These are phyloP conservation scores for Barbatosphaeria neglecta DNA, from an alignment of 495 filamentous ascomycete species.

Conservation along the genomic window DNA sequence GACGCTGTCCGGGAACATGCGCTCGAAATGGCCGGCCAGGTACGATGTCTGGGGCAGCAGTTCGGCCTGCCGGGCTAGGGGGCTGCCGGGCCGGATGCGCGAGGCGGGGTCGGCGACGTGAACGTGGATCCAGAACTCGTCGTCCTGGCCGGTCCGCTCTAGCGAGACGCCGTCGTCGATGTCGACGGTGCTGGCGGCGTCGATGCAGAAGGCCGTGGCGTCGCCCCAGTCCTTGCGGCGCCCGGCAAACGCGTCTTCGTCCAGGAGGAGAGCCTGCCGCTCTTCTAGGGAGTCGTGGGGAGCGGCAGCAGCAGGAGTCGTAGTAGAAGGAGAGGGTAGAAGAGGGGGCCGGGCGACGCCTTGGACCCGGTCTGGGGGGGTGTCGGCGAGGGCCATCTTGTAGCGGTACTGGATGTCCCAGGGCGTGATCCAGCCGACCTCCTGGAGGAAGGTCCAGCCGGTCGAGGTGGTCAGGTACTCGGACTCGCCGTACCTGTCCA, in stretches of 20 bases:
- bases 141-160: conserved; percentile 44
- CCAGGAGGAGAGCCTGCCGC: too few relatives aligned
- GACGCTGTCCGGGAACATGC: conserved; percentile 57
- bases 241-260: conserved; percentile 34
- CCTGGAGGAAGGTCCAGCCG: conserved; percentile 66
- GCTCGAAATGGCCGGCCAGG: conserved; percentile 54
- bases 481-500: conserved; percentile 53
- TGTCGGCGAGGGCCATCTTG: conserved; percentile 43
- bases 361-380: conserved; percentile 29
- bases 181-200: conserved; percentile 56
- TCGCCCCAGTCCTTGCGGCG: conserved; percentile 62
- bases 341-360: conserved; percentile 18
- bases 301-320: too few relatives aligned
- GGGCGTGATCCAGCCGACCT: conserved; percentile 69
- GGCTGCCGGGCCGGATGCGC: conserved; percentile 49
- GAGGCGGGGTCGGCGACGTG: conserved; percentile 93
- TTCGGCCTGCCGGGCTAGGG: conserved; percentile 52
- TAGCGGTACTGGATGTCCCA: conserved; percentile 69
- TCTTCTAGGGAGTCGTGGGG: conserved; percentile 15
- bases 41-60: conserved; percentile 58
- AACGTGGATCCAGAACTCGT: conserved; percentile 72
- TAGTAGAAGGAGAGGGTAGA: too few relatives aligned
- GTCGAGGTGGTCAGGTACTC: conserved; percentile 38
- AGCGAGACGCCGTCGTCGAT: conserved; percentile 87
- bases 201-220: conserved; percentile 72